A percentile compares a stretch with the other conserved stretches of the same genome.
phyloP scores from a whole-genome alignment of 306 rosid species.

The Benincasa hispida region DNA sequence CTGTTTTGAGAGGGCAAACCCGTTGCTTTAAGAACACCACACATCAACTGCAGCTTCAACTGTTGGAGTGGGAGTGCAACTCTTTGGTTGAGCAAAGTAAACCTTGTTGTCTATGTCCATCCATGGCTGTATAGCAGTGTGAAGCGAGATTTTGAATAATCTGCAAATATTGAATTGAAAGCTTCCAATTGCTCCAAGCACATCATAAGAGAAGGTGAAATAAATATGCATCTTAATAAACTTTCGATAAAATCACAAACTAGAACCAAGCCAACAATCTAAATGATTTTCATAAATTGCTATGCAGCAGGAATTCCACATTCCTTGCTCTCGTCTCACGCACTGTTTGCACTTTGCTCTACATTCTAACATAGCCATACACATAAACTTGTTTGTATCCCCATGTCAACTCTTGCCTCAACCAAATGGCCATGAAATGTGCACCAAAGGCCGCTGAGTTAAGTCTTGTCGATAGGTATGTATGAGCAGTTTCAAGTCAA shows the following conservation, averaged over 20 bases:
- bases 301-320: neutral
- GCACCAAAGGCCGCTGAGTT: neutral
- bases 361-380: conserved; percentile 23
- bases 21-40: neutral
- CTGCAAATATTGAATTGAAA: conserved; percentile 11
- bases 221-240: conserved; percentile 12
- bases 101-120: neutral
- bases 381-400: conserved; percentile 21
- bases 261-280: conserved; percentile 9
- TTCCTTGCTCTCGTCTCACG: conserved; percentile 1
- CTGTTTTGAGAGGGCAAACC: neutral
- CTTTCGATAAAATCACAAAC: neutral
- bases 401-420: conserved; percentile 17
- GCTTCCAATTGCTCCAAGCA: conserved; percentile 13
- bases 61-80: neutral
- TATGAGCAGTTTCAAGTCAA: conserved; percentile 24
- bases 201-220: conserved; percentile 7
- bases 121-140: neutral
- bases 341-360: conserved; percentile 8
- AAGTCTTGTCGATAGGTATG: neutral
- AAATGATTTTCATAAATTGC: neutral
- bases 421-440: conserved; percentile 15
- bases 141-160: conserved; percentile 3
- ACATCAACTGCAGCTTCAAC: neutral
- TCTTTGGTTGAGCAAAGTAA: neutral